Percentiles rank a stretch among this genome's conserved stretches.
Evolutionary conservation across 2,329 filamentous ascomycete species (phyloP).

Genomic region (Colletotrichum acutatum): DNA sequence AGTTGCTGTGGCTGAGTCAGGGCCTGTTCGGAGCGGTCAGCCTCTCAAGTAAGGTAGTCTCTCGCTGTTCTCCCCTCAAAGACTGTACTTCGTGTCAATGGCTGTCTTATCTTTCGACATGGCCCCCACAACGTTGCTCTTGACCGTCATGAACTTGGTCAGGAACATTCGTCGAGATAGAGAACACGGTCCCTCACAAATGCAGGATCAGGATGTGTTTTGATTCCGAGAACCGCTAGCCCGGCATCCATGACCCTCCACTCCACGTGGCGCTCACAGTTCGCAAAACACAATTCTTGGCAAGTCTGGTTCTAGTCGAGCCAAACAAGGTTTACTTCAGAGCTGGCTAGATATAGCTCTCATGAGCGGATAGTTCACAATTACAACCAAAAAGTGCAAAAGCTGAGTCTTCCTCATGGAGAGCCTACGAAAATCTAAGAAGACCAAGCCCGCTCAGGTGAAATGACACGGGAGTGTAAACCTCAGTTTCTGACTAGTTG

Average conservation of each 20-base stretch:
- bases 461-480: too few species aligned
- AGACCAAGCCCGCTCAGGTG: too few species aligned
- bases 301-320: background rate
- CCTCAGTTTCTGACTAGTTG: too few species aligned
- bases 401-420: too few species aligned
- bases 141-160: background rate
- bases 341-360: background rate
- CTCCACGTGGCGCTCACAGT: background rate
- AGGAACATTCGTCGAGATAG: background rate
- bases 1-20: slow-evolving; percentile 20
- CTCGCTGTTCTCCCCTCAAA: background rate
- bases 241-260: background rate
- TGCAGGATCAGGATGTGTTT: background rate
- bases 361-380: too few species aligned
- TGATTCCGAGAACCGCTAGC: background rate
- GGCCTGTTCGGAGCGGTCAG: background rate
- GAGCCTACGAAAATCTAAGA: too few species aligned
- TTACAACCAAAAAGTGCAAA: background rate
- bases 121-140: slow-evolving; percentile 3
- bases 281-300: background rate
- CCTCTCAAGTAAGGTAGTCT: background rate
- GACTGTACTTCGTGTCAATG: background rate
- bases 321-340: background rate
- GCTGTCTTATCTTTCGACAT: background rate
- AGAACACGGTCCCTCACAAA: background rate